Evolutionary conservation across 2,329 filamentous ascomycete species (phyloP).

Genomic region (Zymoseptoria crescenta): DNA sequence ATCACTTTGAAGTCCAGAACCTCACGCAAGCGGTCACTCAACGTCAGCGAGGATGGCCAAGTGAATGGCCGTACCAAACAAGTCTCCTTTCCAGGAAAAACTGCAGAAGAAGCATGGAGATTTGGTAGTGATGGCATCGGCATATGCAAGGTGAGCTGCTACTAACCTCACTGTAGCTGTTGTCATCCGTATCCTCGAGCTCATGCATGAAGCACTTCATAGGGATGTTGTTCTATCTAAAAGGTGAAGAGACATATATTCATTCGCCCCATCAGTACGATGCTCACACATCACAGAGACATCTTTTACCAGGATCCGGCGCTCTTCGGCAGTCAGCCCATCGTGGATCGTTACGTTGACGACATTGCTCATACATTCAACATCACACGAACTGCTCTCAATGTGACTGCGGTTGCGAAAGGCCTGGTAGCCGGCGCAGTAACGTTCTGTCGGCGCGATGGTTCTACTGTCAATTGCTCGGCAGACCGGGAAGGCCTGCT

Average conservation of each 20-base stretch:
- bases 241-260: conserved; percentile 33
- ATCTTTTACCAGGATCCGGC: conserved; percentile 71
- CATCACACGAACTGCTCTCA: conserved; percentile 56
- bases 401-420: conserved; percentile 68
- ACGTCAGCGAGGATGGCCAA: conserved; percentile 5
- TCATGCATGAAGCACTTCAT: conserved; percentile 46
- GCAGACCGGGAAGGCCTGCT: conserved; percentile 48
- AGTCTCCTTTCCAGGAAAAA: conserved; percentile 48
- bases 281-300: conserved; percentile 45
- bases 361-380: conserved; percentile 64
- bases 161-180: conserved; percentile 36
- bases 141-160: not conserved
- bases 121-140: conserved; percentile 36
- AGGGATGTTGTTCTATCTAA: conserved; percentile 47
- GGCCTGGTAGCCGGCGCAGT: conserved; percentile 59
- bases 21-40: conserved; percentile 4
- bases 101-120: conserved; percentile 50
- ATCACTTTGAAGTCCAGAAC: conserved; percentile 41
- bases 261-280: not conserved
- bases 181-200: conserved; percentile 47
- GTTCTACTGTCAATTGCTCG: conserved; percentile 35
- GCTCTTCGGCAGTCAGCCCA: conserved; percentile 60
- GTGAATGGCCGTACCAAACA: conserved; percentile 4
- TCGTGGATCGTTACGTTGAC: conserved; percentile 66
- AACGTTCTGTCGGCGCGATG: conserved; percentile 40